These are phyloP conservation scores for Tripterygium wilfordii DNA, from an alignment of 177 flowering plant genomes.

Conservation along the genomic window DNA sequence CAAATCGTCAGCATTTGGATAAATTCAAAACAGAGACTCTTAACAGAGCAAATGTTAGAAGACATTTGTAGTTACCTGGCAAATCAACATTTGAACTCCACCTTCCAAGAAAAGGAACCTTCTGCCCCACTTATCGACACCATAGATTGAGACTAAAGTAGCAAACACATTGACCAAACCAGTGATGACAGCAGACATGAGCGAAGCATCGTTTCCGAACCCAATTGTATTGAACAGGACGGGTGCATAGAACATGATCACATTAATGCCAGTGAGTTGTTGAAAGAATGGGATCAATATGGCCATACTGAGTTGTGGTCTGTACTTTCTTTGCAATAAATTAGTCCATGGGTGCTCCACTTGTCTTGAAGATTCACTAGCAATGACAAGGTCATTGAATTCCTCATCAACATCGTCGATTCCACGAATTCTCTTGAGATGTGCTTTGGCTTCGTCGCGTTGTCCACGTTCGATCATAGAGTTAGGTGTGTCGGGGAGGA, in stretches of 20 bases:
- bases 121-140: slow-evolving; percentile 71
- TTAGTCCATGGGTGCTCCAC: slow-evolving; percentile 72
- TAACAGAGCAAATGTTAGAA: too few species aligned
- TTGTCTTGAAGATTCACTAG: slow-evolving; percentile 48
- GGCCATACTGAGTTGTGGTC: slow-evolving; percentile 75
- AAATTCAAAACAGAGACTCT: not conserved
- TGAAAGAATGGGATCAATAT: slow-evolving; percentile 67
- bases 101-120: slow-evolving; percentile 71
- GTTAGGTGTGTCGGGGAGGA: slow-evolving; percentile 81
- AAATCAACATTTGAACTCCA: slow-evolving; percentile 66
- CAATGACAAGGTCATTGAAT: slow-evolving; percentile 49
- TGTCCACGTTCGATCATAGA: slow-evolving; percentile 67
- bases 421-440: slow-evolving; percentile 51
- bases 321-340: slow-evolving; percentile 43
- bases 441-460: slow-evolving; percentile 33
- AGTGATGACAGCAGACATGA: slow-evolving; percentile 80
- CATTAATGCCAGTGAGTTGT: slow-evolving; percentile 78
- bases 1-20: not conserved
- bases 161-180: slow-evolving; percentile 58
- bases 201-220: slow-evolving; percentile 48
- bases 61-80: slow-evolving; percentile 49
- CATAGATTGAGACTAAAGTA: slow-evolving; percentile 57
- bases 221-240: slow-evolving; percentile 76
- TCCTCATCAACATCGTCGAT: slow-evolving; percentile 50
- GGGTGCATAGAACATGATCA: slow-evolving; percentile 82